phyloP scores from a whole-genome alignment of 2,329 filamentous ascomycete species.

The Penicillium polonicum region DNA sequence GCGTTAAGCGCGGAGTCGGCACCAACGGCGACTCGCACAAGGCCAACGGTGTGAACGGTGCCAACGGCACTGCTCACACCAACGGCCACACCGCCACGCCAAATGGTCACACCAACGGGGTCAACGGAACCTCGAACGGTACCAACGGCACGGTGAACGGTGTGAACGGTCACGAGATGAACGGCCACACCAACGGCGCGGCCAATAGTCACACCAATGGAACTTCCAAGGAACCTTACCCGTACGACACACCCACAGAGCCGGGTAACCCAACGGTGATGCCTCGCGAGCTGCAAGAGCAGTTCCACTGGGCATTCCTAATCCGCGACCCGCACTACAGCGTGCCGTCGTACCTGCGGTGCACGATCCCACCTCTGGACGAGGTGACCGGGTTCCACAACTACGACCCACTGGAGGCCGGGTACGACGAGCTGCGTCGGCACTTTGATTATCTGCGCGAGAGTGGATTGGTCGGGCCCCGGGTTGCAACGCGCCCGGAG shows the following conservation, averaged over 20 bases:
- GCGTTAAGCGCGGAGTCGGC: slow-evolving; percentile 60
- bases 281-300: slow-evolving; percentile 68
- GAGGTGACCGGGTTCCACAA: slow-evolving; percentile 79
- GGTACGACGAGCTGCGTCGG: slow-evolving; percentile 81
- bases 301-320: slow-evolving; percentile 93
- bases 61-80: slow-evolving; percentile 13
- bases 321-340: slow-evolving; percentile 92
- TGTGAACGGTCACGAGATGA: neutral
- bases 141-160: slow-evolving; percentile 12
- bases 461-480: slow-evolving; percentile 68
- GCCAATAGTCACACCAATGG: slow-evolving; percentile 27
- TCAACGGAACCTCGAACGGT: slow-evolving; percentile 7
- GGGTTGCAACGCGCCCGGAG: slow-evolving; percentile 50
- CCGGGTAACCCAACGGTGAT: slow-evolving; percentile 80
- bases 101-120: slow-evolving; percentile 13
- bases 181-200: slow-evolving; percentile 9
- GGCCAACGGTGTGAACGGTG: slow-evolving; percentile 25
- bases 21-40: slow-evolving; percentile 19
- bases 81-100: slow-evolving; percentile 23
- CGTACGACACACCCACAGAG: slow-evolving; percentile 60
- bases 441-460: slow-evolving; percentile 81
- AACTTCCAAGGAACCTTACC: slow-evolving; percentile 50
- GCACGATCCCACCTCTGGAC: slow-evolving; percentile 83
- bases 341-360: slow-evolving; percentile 92
- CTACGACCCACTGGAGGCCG: slow-evolving; percentile 85